Conservation (phyloP, 495 filamentous ascomycete species). For the Penicillium mononematosum region DNA sequence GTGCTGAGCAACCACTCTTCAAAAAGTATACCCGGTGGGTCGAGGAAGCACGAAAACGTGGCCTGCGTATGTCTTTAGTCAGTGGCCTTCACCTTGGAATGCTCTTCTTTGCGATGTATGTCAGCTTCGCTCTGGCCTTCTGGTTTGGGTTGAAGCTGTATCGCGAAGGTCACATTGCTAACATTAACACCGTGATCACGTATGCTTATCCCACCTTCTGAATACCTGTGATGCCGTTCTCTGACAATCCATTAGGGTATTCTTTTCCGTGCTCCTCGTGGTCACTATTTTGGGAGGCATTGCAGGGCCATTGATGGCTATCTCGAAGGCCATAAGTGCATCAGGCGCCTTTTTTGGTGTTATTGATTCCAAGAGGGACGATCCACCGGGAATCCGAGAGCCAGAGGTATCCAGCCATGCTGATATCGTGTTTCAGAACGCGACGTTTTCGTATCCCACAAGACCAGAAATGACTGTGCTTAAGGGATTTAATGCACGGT, state of each 20-base stretch:
- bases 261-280: slow-evolving; percentile 44
- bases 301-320: slow-evolving; percentile 45
- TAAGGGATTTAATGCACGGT: slow-evolving; percentile 34
- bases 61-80: slow-evolving; percentile 34
- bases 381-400: slow-evolving; percentile 22
- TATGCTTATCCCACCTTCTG: background rate
- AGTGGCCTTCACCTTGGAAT: slow-evolving; percentile 31
- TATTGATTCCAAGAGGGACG: slow-evolving; percentile 36
- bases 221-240: background rate
- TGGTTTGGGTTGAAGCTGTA: slow-evolving; percentile 50
- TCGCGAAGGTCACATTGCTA: slow-evolving; percentile 31
- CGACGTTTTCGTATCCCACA: slow-evolving; percentile 61
- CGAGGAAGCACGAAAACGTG: slow-evolving; percentile 54
- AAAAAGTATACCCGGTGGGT: slow-evolving; percentile 51
- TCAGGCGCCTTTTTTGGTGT: slow-evolving; percentile 45
- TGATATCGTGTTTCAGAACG: slow-evolving; percentile 57
- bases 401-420: slow-evolving; percentile 26
- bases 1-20: slow-evolving; percentile 40
- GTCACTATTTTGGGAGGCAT: slow-evolving; percentile 29
- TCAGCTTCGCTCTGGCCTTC: slow-evolving; percentile 52
- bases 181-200: slow-evolving; percentile 50
- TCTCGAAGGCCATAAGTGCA: slow-evolving; percentile 49
- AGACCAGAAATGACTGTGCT: slow-evolving; percentile 44
- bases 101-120: slow-evolving; percentile 44
- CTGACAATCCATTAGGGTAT: slow-evolving; percentile 24